Evolutionary conservation across 2,329 filamentous ascomycete genomes (phyloP).

Genomic region (Exophiala mesophila): DNA sequence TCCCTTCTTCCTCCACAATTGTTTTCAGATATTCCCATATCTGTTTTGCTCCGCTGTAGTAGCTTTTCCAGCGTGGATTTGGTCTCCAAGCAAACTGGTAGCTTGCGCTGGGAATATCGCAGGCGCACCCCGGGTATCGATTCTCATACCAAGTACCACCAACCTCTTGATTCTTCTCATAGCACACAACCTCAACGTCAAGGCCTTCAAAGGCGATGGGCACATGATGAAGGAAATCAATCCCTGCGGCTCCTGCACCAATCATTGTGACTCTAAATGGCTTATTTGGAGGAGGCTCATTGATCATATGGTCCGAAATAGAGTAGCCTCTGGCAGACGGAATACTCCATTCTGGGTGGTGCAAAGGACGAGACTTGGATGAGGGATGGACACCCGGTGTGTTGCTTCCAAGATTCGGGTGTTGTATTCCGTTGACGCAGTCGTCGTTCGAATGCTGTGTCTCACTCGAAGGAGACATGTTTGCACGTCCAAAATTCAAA

Average conservation of each 20-base stretch:
- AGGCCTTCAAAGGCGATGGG: slow-evolving; percentile 9
- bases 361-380: no score
- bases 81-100: slow-evolving; percentile 35
- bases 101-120: slow-evolving; percentile 31
- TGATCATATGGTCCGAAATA: no score
- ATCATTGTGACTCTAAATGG: slow-evolving; percentile 14
- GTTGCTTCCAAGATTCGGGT: no score
- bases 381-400: no score
- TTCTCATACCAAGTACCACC: slow-evolving; percentile 39
- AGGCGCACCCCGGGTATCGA: slow-evolving; percentile 38
- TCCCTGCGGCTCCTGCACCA: slow-evolving; percentile 16
- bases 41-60: slow-evolving; percentile 25
- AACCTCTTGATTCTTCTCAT: slow-evolving; percentile 33
- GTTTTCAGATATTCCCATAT: slow-evolving; percentile 29
- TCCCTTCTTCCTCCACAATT: slow-evolving; percentile 19
- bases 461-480: no score
- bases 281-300: no score
- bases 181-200: slow-evolving; percentile 23
- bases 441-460: no score
- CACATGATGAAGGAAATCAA: slow-evolving; percentile 13
- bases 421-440: no score
- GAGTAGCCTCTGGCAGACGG: no score
- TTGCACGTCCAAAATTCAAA: no score
- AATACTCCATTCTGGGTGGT: no score
- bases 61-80: slow-evolving; percentile 24